phyloP scores from a whole-genome alignment of 2,329 filamentous ascomycete species.

The Raffaelea ambrosiae region DNA sequence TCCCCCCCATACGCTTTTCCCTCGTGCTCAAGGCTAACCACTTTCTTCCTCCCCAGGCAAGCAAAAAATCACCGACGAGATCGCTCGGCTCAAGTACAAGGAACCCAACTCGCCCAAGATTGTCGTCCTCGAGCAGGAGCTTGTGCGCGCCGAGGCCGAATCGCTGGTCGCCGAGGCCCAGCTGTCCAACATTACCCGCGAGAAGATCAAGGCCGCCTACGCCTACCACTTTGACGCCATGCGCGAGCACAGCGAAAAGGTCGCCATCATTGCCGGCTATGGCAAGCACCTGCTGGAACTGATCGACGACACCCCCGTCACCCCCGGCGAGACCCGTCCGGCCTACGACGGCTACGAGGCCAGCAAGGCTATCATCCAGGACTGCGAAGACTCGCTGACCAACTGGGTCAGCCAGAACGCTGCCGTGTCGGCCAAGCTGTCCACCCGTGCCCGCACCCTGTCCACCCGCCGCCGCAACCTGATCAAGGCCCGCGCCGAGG shows the following conservation, averaged over 20 bases:
- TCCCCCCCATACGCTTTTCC: no score
- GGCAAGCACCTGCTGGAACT: slow-evolving; percentile 97
- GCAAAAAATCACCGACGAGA: slow-evolving; percentile 98
- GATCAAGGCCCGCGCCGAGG: slow-evolving; percentile 59
- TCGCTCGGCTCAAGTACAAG: slow-evolving; percentile 98
- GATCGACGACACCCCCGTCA: slow-evolving; percentile 93
- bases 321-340: slow-evolving; percentile 88
- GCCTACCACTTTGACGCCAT: slow-evolving; percentile 97
- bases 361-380: slow-evolving; percentile 97
- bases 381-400: slow-evolving; percentile 93
- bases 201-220: slow-evolving; percentile 98
- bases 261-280: slow-evolving; percentile 94
- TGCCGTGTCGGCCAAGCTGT: slow-evolving; percentile 78
- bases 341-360: slow-evolving; percentile 98
- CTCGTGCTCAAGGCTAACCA: neutral
- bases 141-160: slow-evolving; percentile 95
- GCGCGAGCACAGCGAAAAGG: slow-evolving; percentile 94
- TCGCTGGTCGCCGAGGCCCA: slow-evolving; percentile 98
- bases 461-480: slow-evolving; percentile 76
- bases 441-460: slow-evolving; percentile 76
- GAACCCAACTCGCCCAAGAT: slow-evolving; percentile 97
- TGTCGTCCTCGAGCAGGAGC: slow-evolving; percentile 94
- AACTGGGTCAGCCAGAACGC: slow-evolving; percentile 95
- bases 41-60: slow-evolving; percentile 56
- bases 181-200: slow-evolving; percentile 96